Conservation (phyloP, 306 rosid species). For the Trifolium dubium region DNA sequence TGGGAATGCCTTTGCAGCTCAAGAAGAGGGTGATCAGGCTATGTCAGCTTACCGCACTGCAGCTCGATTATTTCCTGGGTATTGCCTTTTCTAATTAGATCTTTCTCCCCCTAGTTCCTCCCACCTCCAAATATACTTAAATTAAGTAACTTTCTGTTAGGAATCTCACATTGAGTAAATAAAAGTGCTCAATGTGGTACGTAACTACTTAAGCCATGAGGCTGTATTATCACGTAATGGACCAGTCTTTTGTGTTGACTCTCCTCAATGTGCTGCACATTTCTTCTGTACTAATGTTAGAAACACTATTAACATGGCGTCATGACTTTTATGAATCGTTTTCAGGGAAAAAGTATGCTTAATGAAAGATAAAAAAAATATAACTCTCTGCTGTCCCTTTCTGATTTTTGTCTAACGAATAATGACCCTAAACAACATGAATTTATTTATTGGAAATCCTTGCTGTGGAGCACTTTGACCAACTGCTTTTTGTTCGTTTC, state of each 20-base stretch:
- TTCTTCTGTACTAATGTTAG: conserved; percentile 16
- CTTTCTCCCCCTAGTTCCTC: not conserved
- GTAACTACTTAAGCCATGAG: no score
- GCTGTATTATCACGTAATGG: no score
- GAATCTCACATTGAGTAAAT: no score
- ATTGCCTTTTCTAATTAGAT: conserved; percentile 7
- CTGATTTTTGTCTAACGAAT: not conserved
- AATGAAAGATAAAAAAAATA: not conserved
- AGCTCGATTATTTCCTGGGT: conserved; percentile 99
- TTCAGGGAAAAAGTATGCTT: not conserved
- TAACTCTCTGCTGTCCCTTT: conserved; percentile 1
- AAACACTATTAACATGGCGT: not conserved
- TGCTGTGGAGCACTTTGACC: not conserved
- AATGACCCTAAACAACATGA: not conserved
- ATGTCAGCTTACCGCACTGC: conserved; percentile 98
- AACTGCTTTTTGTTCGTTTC: not conserved
- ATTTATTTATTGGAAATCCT: conserved; percentile 3
- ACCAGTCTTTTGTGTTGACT: no score
- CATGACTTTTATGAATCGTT: not conserved
- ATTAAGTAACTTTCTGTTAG: conserved; percentile 11
- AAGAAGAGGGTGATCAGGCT: conserved; percentile 99
- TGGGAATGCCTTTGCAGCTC: conserved; percentile 94
- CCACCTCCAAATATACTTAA: not conserved
- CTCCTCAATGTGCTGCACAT: not conserved
- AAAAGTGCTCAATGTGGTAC: no score